Conservation (phyloP, 495 filamentous ascomycete genomes). For the Amorphotheca resinae region DNA sequence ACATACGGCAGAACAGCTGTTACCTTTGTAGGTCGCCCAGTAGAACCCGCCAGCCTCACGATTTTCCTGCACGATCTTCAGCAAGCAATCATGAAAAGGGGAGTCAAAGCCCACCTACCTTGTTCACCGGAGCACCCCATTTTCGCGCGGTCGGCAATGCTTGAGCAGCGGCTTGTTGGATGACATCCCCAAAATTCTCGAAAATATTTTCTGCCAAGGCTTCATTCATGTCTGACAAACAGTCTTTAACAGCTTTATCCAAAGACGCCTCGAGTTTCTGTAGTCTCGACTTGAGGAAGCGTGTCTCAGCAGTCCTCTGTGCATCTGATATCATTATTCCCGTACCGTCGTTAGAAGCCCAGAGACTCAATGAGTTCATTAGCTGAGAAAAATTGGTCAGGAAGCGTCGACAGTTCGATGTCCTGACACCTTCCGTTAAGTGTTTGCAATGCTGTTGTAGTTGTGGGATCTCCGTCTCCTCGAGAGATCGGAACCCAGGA, state of each 20-base stretch:
- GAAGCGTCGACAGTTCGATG: constrained; percentile 30
- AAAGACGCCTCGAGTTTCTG: constrained; percentile 34
- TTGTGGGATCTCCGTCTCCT: constrained; percentile 41
- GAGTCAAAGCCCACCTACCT: too few relatives aligned
- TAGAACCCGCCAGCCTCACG: constrained; percentile 32
- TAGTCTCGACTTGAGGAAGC: constrained; percentile 30
- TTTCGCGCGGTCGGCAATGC: constrained; percentile 29
- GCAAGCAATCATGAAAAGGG: too few relatives aligned
- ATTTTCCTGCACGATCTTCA: too few relatives aligned
- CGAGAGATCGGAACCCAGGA: constrained; percentile 31
- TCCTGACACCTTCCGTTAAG: constrained; percentile 36
- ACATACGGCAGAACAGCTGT: too few relatives aligned
- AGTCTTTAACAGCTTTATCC: constrained; percentile 25
- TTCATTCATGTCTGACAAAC: constrained; percentile 25
- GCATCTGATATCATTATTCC: constrained; percentile 30
- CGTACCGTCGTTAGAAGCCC: constrained; percentile 34
- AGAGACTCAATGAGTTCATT: constrained; percentile 39
- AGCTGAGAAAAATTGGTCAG: constrained; percentile 36
- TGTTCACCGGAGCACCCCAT: constrained; percentile 34
- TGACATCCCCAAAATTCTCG: constrained; percentile 26
- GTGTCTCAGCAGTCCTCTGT: constrained; percentile 28
- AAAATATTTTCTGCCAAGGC: constrained; percentile 33
- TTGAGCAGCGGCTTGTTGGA: constrained; percentile 26
- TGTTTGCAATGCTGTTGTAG: constrained; percentile 43
- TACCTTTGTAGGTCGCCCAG: constrained; percentile 50